phyloP scores from a whole-genome alignment of 2,329 filamentous ascomycete genomes.

The Aureobasidium sp. region DNA sequence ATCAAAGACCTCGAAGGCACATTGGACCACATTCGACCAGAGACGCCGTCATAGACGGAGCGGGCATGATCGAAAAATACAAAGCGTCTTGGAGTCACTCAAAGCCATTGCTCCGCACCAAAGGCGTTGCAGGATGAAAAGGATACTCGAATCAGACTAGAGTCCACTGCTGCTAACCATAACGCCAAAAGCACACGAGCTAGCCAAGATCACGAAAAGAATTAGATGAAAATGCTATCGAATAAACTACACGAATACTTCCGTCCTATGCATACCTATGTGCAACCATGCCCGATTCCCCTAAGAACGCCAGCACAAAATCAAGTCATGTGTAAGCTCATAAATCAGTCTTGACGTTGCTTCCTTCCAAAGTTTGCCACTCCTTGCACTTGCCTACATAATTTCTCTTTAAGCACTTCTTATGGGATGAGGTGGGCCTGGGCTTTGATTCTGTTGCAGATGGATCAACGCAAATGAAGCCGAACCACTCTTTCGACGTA shows the following conservation, averaged over 20 bases:
- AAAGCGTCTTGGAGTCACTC: not conserved
- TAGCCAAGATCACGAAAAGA: not conserved
- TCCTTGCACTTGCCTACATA: slow-evolving; percentile 8
- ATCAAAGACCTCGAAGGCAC: not conserved
- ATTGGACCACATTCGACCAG: not conserved
- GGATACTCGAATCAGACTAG: not conserved
- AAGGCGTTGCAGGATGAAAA: not conserved
- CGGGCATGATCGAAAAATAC: not conserved
- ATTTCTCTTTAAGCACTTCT: not conserved
- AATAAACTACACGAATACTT: not conserved
- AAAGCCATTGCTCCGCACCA: not conserved
- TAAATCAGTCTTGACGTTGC: slow-evolving; percentile 7
- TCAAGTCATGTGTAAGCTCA: not conserved
- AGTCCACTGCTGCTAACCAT: not conserved
- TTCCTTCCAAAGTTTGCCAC: not conserved
- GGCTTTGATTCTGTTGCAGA: slow-evolving; percentile 17
- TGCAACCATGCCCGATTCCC: not conserved
- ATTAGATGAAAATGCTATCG: not conserved
- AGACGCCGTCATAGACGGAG: not conserved
- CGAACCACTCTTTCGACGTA: slow-evolving; percentile 25
- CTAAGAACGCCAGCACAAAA: not conserved
- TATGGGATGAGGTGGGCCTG: not conserved
- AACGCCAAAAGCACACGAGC: not conserved
- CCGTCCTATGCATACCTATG: not conserved
- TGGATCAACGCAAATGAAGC: slow-evolving; percentile 27